Conservation (phyloP, 306 rosid genomes). For the Urtica urens region DNA sequence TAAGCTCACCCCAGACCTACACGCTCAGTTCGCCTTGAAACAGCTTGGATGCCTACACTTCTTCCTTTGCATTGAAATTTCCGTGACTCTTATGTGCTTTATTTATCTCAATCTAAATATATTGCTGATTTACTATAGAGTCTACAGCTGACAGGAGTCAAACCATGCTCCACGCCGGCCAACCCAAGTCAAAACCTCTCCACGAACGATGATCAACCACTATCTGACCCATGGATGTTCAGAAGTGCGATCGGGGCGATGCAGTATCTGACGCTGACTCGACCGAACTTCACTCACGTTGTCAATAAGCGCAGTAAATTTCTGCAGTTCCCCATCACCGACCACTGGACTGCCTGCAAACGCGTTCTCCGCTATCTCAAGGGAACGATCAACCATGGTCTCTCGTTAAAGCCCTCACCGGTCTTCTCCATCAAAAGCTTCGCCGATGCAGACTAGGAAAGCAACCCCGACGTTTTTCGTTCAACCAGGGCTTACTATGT, state of each 20-base stretch:
- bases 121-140: not conserved
- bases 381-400: not conserved
- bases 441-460: slow-evolving; percentile 3
- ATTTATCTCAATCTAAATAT: not conserved
- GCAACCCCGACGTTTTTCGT: not conserved
- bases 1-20: not conserved
- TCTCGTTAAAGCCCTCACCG: not conserved
- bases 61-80: not conserved
- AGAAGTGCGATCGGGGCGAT: not conserved
- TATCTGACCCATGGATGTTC: not conserved
- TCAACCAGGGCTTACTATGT: not conserved
- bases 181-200: not conserved
- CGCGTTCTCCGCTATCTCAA: not conserved
- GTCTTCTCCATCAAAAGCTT: not conserved
- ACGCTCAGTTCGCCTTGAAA: not conserved
- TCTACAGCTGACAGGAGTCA: not conserved
- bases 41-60: not conserved
- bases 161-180: not conserved
- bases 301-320: not conserved
- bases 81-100: not conserved
- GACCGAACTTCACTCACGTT: not conserved
- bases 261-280: not conserved
- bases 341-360: not conserved
- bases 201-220: not conserved
- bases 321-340: not conserved